Percentiles rank a stretch among this genome's conserved stretches.
Conservation (phyloP, 495 filamentous ascomycete species). For the Echria macrotheca region DNA sequence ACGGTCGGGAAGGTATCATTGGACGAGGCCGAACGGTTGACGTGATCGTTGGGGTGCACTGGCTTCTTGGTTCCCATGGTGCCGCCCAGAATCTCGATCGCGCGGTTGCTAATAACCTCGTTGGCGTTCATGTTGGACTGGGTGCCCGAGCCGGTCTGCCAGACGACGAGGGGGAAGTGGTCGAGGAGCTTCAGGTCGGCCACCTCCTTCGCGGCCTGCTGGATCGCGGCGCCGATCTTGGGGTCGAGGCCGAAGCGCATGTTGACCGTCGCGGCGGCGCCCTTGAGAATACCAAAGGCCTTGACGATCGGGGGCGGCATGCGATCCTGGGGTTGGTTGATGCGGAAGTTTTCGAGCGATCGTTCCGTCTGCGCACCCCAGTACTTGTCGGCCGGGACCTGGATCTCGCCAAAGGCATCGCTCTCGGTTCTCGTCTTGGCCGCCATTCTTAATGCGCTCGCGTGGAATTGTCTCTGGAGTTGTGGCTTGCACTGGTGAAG, state of each 20-base stretch:
- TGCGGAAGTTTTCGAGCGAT: conserved; percentile 94
- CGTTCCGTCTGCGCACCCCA: conserved; percentile 99
- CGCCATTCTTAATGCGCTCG: conserved; percentile 43
- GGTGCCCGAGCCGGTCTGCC: conserved; percentile 97
- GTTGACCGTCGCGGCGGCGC: conserved; percentile 92
- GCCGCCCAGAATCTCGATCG: conserved; percentile 95
- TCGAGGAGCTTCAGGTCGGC: conserved; percentile 89
- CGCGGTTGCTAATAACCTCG: conserved; percentile 98
- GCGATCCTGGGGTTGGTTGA: conserved; percentile 98
- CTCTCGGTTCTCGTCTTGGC: conserved; percentile 69
- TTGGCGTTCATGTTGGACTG: conserved; percentile 99
- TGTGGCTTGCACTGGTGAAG: conserved; percentile 9
- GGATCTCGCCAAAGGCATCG: conserved; percentile 95
- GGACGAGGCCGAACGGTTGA: conserved; percentile 97
- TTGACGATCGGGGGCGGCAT: conserved; percentile 90
- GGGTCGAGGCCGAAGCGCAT: conserved; percentile 94
- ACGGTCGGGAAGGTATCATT: conserved; percentile 99
- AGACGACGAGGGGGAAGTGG: conserved; percentile 98
- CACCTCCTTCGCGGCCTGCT: conserved; percentile 91
- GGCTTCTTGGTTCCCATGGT: conserved; percentile 94
- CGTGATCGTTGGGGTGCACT: conserved; percentile 98
- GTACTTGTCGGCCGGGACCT: conserved; percentile 90
- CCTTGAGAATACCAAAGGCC: conserved; percentile 97
- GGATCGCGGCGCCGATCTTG: conserved; percentile 85
- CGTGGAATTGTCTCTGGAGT: conserved; percentile 41